Conservation (phyloP, 1,284 basidiomycete genomes). For the Sporisorium scitamineum region DNA sequence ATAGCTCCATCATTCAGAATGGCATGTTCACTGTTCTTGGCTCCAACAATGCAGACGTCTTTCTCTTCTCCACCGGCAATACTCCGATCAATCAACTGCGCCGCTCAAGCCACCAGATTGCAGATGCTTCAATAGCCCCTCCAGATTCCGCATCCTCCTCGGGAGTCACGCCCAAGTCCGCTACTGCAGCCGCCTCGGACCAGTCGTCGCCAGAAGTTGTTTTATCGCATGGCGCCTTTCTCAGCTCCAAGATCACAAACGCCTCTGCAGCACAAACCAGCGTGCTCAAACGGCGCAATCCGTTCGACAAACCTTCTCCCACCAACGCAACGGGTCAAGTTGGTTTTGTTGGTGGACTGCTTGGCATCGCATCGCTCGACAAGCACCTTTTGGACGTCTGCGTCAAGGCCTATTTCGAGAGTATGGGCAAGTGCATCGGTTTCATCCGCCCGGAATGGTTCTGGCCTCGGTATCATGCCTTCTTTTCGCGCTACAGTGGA, state of each 20-base stretch:
- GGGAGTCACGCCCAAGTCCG: conserved; percentile 10
- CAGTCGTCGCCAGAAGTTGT: conserved; percentile 17
- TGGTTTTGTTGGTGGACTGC: conserved; percentile 37
- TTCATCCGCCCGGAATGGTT: conserved; percentile 42
- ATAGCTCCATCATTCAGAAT: conserved; percentile 26
- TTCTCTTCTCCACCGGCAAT: background rate
- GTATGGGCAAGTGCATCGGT: conserved; percentile 34
- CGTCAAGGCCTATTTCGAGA: conserved; percentile 31
- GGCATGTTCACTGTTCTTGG: conserved; percentile 26
- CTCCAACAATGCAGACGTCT: conserved; percentile 3
- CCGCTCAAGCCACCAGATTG: background rate
- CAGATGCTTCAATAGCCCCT: background rate
- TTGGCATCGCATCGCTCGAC: conserved; percentile 37
- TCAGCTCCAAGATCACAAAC: conserved; percentile 7
- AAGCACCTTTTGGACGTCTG: conserved; percentile 36
- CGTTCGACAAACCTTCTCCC: conserved; percentile 17
- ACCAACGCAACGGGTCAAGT: conserved; percentile 10
- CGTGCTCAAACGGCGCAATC: conserved; percentile 16
- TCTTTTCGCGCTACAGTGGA: conserved; percentile 30
- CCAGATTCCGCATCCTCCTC: background rate
- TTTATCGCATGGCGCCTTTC: conserved; percentile 13
- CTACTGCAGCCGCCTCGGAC: conserved; percentile 2
- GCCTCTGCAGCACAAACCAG: background rate
- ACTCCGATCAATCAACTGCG: background rate
- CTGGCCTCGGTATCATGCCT: conserved; percentile 40